A percentile compares a stretch with the other conserved stretches of the same genome.
Evolutionary conservation across 2,329 filamentous ascomycete species (phyloP).

Genomic region (Pseudopyricularia cyperi): DNA sequence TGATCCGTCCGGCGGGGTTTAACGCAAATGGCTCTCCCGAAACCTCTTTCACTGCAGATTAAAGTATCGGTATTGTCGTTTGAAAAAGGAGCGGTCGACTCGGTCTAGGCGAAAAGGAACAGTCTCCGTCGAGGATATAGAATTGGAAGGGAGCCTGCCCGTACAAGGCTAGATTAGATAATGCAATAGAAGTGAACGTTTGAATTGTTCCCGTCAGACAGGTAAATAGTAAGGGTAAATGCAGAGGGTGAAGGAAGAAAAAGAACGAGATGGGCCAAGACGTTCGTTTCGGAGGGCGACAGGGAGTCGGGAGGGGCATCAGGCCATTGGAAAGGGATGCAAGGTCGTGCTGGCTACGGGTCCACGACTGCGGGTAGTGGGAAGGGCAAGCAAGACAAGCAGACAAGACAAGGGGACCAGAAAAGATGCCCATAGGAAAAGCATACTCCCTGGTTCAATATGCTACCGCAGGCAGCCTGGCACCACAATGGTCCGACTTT

Average conservation of each 20-base stretch:
- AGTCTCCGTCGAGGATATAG: constrained; percentile 2
- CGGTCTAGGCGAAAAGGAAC: background rate
- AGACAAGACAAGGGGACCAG: no score
- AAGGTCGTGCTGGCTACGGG: no score
- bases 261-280: background rate
- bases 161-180: constrained; percentile 12
- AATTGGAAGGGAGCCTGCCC: constrained; percentile 18
- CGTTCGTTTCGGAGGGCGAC: no score
- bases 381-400: no score
- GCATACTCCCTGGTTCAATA: background rate
- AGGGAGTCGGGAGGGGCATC: background rate
- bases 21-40: background rate
- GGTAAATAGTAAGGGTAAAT: background rate
- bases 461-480: background rate
- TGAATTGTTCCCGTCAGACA: background rate
- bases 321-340: no score
- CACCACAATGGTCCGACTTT: background rate
- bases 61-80: background rate
- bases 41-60: background rate
- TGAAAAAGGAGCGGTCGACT: background rate
- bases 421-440: no score
- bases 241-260: background rate
- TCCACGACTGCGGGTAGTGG: no score
- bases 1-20: background rate
- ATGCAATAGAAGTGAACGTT: background rate